These are phyloP conservation scores for Choiromyces venosus DNA, from an alignment of 495 filamentous ascomycete genomes.

Conservation along the genomic window DNA sequence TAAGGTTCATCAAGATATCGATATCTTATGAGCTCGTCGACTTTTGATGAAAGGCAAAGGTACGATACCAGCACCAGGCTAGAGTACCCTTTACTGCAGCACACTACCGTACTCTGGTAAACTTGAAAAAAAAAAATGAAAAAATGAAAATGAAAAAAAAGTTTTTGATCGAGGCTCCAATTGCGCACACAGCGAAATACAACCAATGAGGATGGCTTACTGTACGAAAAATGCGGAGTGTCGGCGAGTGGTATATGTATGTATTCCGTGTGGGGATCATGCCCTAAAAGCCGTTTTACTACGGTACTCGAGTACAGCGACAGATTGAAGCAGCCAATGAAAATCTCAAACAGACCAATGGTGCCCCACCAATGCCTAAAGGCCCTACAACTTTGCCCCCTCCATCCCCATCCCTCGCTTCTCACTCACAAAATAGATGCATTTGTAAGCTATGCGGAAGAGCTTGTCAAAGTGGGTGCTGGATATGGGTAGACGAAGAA, in stretches of 20 bases:
- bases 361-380: not conserved
- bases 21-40: not conserved
- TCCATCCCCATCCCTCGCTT: not conserved
- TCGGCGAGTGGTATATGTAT: not conserved
- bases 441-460: constrained; percentile 30
- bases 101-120: not conserved
- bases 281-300: not conserved
- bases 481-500: constrained; percentile 21
- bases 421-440: not conserved
- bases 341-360: not conserved
- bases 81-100: not conserved
- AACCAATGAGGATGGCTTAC: not conserved
- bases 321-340: not conserved
- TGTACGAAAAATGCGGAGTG: not conserved
- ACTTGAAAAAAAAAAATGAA: too few species aligned
- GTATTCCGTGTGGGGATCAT: too few species aligned
- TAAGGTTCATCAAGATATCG: not conserved
- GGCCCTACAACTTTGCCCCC: not conserved
- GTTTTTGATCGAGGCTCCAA: not conserved
- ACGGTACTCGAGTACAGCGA: too few species aligned
- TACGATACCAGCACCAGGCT: not conserved
- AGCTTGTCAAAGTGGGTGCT: not conserved
- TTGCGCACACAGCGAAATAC: not conserved
- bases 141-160: too few species aligned
- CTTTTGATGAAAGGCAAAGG: not conserved